These are phyloP conservation scores for Monotropa hypopitys DNA, from an alignment of 179 eudicot genomes.

Conservation along the genomic window DNA sequence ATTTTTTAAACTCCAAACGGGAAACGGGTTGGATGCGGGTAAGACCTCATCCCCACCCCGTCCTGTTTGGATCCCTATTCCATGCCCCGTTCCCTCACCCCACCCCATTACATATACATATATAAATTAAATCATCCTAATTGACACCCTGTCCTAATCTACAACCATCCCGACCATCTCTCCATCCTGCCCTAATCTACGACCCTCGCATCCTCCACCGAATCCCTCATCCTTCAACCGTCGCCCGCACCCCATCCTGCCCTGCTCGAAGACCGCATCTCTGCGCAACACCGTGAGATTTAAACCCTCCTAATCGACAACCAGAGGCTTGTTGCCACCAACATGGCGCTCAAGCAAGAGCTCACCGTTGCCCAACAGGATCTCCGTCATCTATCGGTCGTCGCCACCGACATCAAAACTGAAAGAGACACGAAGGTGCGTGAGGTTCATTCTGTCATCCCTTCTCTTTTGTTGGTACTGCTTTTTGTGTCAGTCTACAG, in stretches of 20 bases:
- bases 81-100: no score
- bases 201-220: constrained; percentile 19
- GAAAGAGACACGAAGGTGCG: constrained; percentile 46
- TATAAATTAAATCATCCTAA: no score
- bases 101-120: no score
- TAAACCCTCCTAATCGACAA: constrained; percentile 52
- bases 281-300: constrained; percentile 37
- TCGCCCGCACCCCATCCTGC: constrained; percentile 12
- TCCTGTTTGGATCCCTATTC: no score
- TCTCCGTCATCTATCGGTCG: constrained; percentile 30
- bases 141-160: no score
- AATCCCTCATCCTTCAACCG: constrained; percentile 10
- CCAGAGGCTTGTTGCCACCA: constrained; percentile 46
- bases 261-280: constrained; percentile 24
- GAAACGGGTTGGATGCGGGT: no score
- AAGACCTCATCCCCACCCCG: no score
- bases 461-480: not conserved
- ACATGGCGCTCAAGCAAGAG: constrained; percentile 62
- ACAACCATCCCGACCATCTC: no score
- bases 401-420: constrained; percentile 32
- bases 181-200: constrained; percentile 14
- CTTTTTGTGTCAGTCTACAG: not conserved
- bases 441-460: constrained; percentile 19
- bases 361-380: constrained; percentile 46
- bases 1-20: no score